Conservation (phyloP, 1,139 yeast species). For the Meyerozyma smithsonii region DNA sequence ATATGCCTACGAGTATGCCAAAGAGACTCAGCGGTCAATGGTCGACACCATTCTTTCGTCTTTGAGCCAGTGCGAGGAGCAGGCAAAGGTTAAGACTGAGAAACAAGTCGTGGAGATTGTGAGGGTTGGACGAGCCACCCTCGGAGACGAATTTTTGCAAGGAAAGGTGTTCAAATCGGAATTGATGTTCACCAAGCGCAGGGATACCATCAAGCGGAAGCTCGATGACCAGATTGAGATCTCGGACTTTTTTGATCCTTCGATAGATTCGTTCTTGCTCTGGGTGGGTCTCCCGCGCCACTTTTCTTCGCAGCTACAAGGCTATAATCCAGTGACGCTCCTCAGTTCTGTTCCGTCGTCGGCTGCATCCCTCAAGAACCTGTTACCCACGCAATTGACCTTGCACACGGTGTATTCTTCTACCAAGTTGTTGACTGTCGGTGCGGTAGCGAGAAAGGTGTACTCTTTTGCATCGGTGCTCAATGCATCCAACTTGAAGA, state of each 20-base stretch:
- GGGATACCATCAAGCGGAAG: conserved; percentile 58
- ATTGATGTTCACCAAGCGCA: conserved; percentile 76
- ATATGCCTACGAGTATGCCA: conserved; percentile 67
- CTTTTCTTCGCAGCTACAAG: conserved; percentile 26
- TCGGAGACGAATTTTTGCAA: conserved; percentile 56
- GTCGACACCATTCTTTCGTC: conserved; percentile 58
- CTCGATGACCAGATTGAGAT: conserved; percentile 57
- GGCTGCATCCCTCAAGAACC: conserved; percentile 29
- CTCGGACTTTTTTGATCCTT: conserved; percentile 74
- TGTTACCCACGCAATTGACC: conserved; percentile 36
- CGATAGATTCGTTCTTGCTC: conserved; percentile 49
- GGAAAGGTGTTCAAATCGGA: conserved; percentile 71
- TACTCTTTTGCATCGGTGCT: conserved; percentile 25
- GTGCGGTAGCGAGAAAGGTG: conserved; percentile 33
- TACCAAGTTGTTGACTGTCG: conserved; percentile 40
- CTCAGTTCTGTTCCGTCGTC: conserved; percentile 29
- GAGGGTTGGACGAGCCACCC: conserved; percentile 51
- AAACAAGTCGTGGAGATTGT: conserved; percentile 60
- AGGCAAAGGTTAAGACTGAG: conserved; percentile 59
- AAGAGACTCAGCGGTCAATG: conserved; percentile 63
- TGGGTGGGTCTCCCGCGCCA: conserved; percentile 41
- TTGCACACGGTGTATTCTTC: conserved; percentile 42
- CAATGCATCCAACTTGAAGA: conserved; percentile 27
- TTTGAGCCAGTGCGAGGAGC: conserved; percentile 62
- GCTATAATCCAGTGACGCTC: conserved; percentile 31